These are phyloP conservation scores for Cadophora malorum DNA, from an alignment of 2,329 filamentous ascomycete species.

Conservation along the genomic window DNA sequence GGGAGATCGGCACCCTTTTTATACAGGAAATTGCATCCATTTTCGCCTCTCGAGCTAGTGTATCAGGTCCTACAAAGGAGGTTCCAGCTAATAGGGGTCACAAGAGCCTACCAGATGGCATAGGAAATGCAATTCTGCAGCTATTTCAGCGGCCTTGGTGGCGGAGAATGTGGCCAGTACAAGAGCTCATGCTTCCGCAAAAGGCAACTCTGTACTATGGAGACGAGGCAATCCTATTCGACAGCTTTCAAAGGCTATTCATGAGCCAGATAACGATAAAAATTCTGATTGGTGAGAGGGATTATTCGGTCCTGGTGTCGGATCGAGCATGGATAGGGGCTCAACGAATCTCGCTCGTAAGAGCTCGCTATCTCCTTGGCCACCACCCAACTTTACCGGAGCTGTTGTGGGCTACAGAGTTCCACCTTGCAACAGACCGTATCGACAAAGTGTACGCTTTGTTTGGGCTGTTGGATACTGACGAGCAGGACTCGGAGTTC, in stretches of 20 bases:
- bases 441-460: not conserved
- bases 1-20: not conserved
- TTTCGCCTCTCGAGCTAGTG: not conserved
- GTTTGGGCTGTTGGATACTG: not conserved
- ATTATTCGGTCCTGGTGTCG: not conserved
- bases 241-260: not conserved
- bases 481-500: not conserved
- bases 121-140: not conserved
- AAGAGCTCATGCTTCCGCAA: not conserved
- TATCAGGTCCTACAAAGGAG: not conserved
- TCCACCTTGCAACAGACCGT: not conserved
- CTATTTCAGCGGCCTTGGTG: constrained; percentile 2
- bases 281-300: not conserved
- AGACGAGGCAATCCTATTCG: not conserved
- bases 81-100: not conserved
- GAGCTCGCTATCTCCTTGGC: not conserved
- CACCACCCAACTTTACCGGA: not conserved
- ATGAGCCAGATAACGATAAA: not conserved
- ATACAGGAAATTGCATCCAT: not conserved
- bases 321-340: not conserved
- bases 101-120: not conserved
- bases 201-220: not conserved
- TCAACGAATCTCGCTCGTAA: not conserved
- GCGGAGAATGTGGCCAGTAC: not conserved
- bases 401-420: not conserved